Evolutionary conservation across 75 land plant species (phyloP), one percentile per base, ranked within the genome.

Genomic region (Selaginella tamariscina): DNA sequence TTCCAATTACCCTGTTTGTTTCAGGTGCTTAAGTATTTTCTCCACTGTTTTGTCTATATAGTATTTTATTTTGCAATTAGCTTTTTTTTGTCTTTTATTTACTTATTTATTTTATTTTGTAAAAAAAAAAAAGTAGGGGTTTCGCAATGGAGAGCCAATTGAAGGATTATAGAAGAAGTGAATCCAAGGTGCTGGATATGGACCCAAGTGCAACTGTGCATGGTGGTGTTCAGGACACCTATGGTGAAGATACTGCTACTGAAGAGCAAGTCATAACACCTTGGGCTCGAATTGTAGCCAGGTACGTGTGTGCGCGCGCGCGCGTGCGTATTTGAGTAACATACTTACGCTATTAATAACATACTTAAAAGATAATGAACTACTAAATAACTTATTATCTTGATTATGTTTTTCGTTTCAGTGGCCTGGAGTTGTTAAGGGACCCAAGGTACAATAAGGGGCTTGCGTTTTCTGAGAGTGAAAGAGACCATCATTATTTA

Each of bases 381-480:
- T n/a, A n/a, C n/a, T n/a, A n/a, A n/a, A n/a, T n/a, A n/a, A n/a
- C n/a, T n/a, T n/a, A n/a, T n/a, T n/a, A n/a, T n/a, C n/a, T 59
- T 11, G 23, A 59, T 15, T 32, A 1, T 33, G 26, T 64, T 30
- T 0, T 64, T 68, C 31, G 22, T 18, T 56, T 24, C 70, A 90
- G 96, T 79, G 98, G 98, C 0, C 77, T 75, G 75, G 66, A 83
- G 24, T 69, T 93, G 66, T 57, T 93, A 85, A 74, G 96, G 32
- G 85, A 93, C 80, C 98, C 98, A 11, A 76, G 70, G 30, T 78
- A 81, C 75, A 93, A 93, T 68, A 93, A 93, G 72, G 96, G 98
- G 30, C 84, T 89, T 72, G 88, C 86, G 5, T 89, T 93, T 72
- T 75, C 80, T 32, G 85, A 84, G 18, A 87, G 77, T 70, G 98